A percentile compares a stretch with the other conserved stretches of the same genome.
These are phyloP conservation scores for Aureobasidium leucospermi DNA, from an alignment of 2,329 filamentous ascomycete species.

Conservation along the genomic window DNA sequence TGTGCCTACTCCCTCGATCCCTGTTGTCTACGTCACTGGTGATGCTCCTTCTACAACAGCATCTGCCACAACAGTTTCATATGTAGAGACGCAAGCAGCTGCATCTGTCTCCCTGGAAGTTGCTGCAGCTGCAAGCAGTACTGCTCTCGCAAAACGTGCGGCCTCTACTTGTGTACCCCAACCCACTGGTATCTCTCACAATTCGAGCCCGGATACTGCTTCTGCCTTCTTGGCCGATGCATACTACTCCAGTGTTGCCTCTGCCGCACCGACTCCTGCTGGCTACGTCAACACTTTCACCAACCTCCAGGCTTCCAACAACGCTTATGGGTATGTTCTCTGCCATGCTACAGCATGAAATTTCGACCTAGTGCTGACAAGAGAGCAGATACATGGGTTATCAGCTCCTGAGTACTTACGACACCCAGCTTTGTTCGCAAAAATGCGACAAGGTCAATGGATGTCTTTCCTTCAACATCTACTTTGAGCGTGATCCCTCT, in stretches of 20 bases:
- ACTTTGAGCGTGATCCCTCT: slow-evolving; percentile 30
- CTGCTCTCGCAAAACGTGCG: not conserved
- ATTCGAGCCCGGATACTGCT: slow-evolving; percentile 15
- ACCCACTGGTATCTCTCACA: slow-evolving; percentile 7
- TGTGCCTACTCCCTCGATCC: not conserved
- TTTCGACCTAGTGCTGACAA: not conserved
- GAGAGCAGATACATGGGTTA: slow-evolving; percentile 20
- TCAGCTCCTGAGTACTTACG: slow-evolving; percentile 13
- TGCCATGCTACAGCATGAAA: not conserved
- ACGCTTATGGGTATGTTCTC: slow-evolving; percentile 13
- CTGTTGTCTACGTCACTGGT: slow-evolving; percentile 9
- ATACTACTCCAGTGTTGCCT: slow-evolving; percentile 15
- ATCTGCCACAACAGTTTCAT: not conserved
- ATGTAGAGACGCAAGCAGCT: not conserved
- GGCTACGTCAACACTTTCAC: slow-evolving; percentile 15
- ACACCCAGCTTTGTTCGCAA: slow-evolving; percentile 8
- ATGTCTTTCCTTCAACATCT: slow-evolving; percentile 17
- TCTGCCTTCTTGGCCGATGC: slow-evolving; percentile 14
- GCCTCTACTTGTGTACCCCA: slow-evolving; percentile 13
- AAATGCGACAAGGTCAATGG: slow-evolving; percentile 15
- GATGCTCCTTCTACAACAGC: not conserved
- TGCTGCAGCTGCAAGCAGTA: not conserved
- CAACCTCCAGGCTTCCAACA: slow-evolving; percentile 18
- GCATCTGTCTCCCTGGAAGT: slow-evolving; percentile 3
- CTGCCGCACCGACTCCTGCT: slow-evolving; percentile 9